Base-by-base conservation (phyloP, 495 filamentous ascomycete species). In the Penicillium canescens region DNA sequence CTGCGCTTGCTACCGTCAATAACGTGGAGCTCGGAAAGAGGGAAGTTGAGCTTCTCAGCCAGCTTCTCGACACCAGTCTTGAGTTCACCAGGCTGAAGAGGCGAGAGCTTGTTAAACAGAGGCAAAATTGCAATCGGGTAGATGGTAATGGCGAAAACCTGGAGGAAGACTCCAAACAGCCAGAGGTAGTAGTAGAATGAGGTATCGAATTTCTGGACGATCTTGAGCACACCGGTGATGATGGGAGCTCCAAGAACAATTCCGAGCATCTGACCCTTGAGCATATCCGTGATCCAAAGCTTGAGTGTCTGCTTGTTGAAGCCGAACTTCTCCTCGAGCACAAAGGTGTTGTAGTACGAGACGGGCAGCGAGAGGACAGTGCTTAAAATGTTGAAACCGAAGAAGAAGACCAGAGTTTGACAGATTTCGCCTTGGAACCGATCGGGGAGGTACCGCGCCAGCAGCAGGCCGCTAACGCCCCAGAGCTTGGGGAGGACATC, bases 1-100 rank as follows among this genome's bases (percentile, higher is more conserved):
- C 88, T 93, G 56, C 94, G 86, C 82, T 96, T 97, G 78, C 91
- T 96, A 28, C 94, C 95, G 67, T 98, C 94, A 61, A 98, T 98
- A 59, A 97, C 92, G 61, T 94, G 87, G 18, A 98, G 79, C 72
- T 96, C 90, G 46, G 85, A 81, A 21, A 98, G 80, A 6, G 94
- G 94, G 74, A 98, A 98, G 43, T 96, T 82, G 44, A 98, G 78
- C 63, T 84, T 88, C 67, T 83, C 79, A 13, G 95, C 92, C 28
- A 98, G 78, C 21, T 78, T 84, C 69, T 98, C 94, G 33, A 97
- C 92, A 39, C 85, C 80, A 28, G 87, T 88, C 81, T 96, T 96
- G 61, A 98, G 81, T 46, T 81, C 69, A 50, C 94, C 94, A 58
- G 92, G 85, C 62, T 95, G 76, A 13, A 98, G 83, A 14, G 94